phyloP scores from a whole-genome alignment of 192 early-diverging fungal species.

The Coemansia sp. region DNA sequence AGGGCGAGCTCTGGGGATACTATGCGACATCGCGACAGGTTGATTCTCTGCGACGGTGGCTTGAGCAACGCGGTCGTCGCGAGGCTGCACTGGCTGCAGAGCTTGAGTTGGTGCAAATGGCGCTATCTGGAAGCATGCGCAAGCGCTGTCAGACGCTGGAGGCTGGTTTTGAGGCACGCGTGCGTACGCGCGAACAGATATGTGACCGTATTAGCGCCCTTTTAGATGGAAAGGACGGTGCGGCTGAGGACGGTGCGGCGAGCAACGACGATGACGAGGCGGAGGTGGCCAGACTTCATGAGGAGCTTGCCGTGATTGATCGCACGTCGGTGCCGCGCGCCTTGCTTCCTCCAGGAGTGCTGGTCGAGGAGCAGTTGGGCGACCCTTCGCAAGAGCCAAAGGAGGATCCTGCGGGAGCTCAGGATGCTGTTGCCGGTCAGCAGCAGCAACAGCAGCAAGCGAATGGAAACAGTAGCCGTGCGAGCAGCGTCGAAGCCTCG shows the following conservation, averaged over 20 bases:
- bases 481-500: constrained; percentile 29
- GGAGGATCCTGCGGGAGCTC: no score
- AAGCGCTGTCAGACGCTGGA: constrained; percentile 51
- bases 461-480: constrained; percentile 20
- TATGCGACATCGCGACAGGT: constrained; percentile 56
- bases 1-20: constrained; percentile 51
- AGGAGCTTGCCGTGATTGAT: constrained; percentile 24
- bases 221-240: background rate
- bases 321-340: constrained; percentile 7
- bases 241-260: constrained; percentile 5
- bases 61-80: constrained; percentile 73
- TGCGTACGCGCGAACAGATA: constrained; percentile 18
- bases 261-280: background rate
- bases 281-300: constrained; percentile 6
- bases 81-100: constrained; percentile 62
- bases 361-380: constrained; percentile 4
- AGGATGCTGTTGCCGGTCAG: no score
- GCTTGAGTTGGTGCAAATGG: constrained; percentile 51
- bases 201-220: constrained; percentile 19
- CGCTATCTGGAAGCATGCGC: constrained; percentile 54
- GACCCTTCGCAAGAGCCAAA: background rate
- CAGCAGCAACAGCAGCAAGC: background rate
- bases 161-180: constrained; percentile 18
- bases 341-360: constrained; percentile 26
- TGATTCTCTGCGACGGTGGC: constrained; percentile 65